A percentile compares a stretch with the other conserved stretches of the same genome.
Conservation (phyloP, 129 eudicot species). For the Chrysanthemum seticuspe region DNA sequence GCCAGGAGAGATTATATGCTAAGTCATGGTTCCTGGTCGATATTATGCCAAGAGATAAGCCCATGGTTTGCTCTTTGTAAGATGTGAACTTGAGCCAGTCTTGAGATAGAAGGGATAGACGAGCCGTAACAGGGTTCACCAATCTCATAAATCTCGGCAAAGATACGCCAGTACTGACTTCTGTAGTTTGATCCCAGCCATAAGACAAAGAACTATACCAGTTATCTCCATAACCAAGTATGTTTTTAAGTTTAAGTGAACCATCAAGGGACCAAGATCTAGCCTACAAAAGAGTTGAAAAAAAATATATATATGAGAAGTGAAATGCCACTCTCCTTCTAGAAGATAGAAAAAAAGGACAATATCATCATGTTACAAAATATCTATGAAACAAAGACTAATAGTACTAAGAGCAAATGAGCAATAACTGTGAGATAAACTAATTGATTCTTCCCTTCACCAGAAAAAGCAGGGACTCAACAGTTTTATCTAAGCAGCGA, state of each 20-base stretch:
- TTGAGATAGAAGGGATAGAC: constrained; percentile 73
- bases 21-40: constrained; percentile 72
- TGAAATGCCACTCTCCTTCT: not conserved
- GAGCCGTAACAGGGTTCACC: constrained; percentile 64
- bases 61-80: constrained; percentile 64
- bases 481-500: constrained; percentile 3
- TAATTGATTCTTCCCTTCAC: not conserved
- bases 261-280: constrained; percentile 83
- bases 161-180: constrained; percentile 68
- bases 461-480: not conserved
- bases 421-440: not conserved
- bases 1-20: constrained; percentile 19
- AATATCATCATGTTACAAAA: not conserved
- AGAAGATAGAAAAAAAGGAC: not conserved
- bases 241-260: constrained; percentile 66
- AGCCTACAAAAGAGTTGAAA: constrained; percentile 50
- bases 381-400: not conserved
- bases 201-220: constrained; percentile 83
- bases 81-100: constrained; percentile 93
- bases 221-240: constrained; percentile 80
- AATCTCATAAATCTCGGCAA: constrained; percentile 63
- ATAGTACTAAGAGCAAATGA: not conserved
- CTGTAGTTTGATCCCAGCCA: constrained; percentile 88
- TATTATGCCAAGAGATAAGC: constrained; percentile 68
- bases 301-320: not conserved